phyloP scores from a whole-genome alignment of 1,284 basidiomycete species.

The Cronartium quercuum region DNA sequence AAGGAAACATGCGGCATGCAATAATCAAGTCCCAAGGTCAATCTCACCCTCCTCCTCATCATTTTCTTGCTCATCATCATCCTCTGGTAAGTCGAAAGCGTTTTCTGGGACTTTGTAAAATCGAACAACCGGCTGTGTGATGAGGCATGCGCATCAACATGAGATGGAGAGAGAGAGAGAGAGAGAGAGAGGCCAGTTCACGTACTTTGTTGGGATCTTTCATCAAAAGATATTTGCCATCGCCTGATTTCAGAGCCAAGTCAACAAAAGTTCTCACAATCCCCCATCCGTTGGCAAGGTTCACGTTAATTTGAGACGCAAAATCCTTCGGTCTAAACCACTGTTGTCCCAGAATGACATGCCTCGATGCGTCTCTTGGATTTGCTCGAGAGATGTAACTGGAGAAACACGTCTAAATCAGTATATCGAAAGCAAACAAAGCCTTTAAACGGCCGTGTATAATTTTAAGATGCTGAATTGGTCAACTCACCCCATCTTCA shows the following conservation, averaged over 20 bases:
- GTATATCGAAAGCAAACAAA: neutral
- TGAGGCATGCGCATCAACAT: slow-evolving; percentile 40
- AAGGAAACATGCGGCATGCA: neutral
- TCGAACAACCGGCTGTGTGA: slow-evolving; percentile 73
- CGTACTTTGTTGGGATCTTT: slow-evolving; percentile 93
- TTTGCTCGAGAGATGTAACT: slow-evolving; percentile 78
- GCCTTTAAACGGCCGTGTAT: neutral
- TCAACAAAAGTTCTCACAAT: slow-evolving; percentile 92
- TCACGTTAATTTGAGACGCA: slow-evolving; percentile 90
- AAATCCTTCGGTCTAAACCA: slow-evolving; percentile 93
- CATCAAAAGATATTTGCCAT: slow-evolving; percentile 90
- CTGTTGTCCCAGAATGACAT: slow-evolving; percentile 90
- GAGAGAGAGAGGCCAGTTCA: slow-evolving; percentile 37
- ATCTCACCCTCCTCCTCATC: slow-evolving; percentile 47
- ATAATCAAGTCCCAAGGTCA: slow-evolving; percentile 27
- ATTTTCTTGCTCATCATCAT: slow-evolving; percentile 55
- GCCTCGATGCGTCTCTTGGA: slow-evolving; percentile 87
- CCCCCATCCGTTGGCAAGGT: slow-evolving; percentile 93
- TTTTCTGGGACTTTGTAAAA: slow-evolving; percentile 83
- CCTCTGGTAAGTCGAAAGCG: slow-evolving; percentile 61
- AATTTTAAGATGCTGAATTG: neutral
- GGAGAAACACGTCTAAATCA: too few relatives aligned
- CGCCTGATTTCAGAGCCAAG: slow-evolving; percentile 85
- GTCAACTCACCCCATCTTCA: slow-evolving; percentile 84
- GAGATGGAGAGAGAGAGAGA: slow-evolving; percentile 36